Base-by-base conservation (phyloP, 2,329 filamentous ascomycete species). In the Rutstroemia sp. region DNA sequence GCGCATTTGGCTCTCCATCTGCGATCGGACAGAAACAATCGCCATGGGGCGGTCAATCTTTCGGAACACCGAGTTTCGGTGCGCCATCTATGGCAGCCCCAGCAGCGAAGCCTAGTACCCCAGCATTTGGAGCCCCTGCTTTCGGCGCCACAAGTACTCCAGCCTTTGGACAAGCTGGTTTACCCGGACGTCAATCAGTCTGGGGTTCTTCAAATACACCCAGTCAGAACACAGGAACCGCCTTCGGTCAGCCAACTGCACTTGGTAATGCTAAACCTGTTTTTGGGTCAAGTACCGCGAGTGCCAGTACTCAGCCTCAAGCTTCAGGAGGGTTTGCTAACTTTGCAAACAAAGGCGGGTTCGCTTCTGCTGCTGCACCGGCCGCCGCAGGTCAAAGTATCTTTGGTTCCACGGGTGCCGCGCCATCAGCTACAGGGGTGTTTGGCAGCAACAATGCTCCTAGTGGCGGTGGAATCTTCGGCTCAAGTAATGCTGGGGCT, bases 221-320 rank as follows among this genome's bases (percentile, higher is more conserved):
- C 19, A 68, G 72, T 3, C 60, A 42, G 5, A 56, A 54, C 25
- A 55, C 70, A 42, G 61, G 69, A 34, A 64, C 67, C 17, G 71
- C 77, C 1, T 84, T 85, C 68, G 81, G 81, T 1, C 79, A 83
- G 64, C 69, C 77, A 7, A 73, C 76, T 14, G 80, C 81, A 55
- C 66, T 76, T 6, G 72, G 69, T 52, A 62, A 65, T 40, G 60
- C 62, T 51, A 70, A 74, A 52, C 68, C 73, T 5, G 71, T 70
- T 3, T 73, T 70, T 48, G 68, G 65, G 14, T 57, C 66, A 36
- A 63, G 67, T 7, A 57, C 60, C 23, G 69, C 61, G 34, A 61
- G 61, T 27, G 57, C 56, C 19, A 64, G 70, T 4, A 64, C 58
- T 40, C 52, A 57, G 14, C 63, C 71, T 4, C 64, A 73, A 1